phyloP scores from a whole-genome alignment of 495 filamentous ascomycete genomes.

The Penicillium lividum region DNA sequence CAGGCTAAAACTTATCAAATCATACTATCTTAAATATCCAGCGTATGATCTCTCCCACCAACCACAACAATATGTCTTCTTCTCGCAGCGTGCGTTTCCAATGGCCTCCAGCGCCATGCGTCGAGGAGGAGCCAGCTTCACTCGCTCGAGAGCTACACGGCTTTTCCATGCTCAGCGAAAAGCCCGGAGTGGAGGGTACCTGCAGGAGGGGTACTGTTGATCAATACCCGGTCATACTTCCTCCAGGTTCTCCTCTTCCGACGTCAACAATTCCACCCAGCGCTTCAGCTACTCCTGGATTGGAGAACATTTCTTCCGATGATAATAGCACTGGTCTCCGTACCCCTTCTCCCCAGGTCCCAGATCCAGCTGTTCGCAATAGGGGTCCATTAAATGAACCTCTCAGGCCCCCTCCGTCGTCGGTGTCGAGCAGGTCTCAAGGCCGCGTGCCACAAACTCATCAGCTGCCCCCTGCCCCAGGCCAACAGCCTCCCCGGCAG shows the following conservation, averaged over 20 bases:
- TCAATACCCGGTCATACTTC: conserved; percentile 47
- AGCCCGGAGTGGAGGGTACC: conserved; percentile 41
- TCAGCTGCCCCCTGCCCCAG: conserved; percentile 2
- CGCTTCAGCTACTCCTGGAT: conserved; percentile 15
- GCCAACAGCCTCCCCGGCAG: background rate
- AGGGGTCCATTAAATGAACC: background rate
- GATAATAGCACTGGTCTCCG: conserved; percentile 37
- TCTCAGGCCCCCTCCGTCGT: conserved; percentile 11
- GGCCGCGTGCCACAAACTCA: conserved; percentile 13
- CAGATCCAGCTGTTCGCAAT: conserved; percentile 22
- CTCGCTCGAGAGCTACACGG: conserved; percentile 45
- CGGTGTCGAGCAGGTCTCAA: conserved; percentile 16
- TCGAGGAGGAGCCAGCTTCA: conserved; percentile 46
- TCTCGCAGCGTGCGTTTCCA: conserved; percentile 27
- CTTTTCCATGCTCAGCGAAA: conserved; percentile 33
- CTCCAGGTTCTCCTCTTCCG: conserved; percentile 25
- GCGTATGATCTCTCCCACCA: conserved; percentile 16
- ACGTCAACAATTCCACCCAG: conserved; percentile 16
- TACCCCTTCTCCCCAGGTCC: conserved; percentile 31
- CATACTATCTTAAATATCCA: background rate
- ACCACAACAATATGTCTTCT: conserved; percentile 30
- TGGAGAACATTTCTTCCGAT: conserved; percentile 32
- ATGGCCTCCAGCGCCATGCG: conserved; percentile 45
- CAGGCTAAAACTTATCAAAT: conserved; percentile 24
- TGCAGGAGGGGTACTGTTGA: conserved; percentile 45